Percentiles rank a stretch among this genome's conserved stretches.
These are phyloP conservation scores for Neurospora sp. DNA, from an alignment of 495 filamentous ascomycete genomes.

Conservation along the genomic window DNA sequence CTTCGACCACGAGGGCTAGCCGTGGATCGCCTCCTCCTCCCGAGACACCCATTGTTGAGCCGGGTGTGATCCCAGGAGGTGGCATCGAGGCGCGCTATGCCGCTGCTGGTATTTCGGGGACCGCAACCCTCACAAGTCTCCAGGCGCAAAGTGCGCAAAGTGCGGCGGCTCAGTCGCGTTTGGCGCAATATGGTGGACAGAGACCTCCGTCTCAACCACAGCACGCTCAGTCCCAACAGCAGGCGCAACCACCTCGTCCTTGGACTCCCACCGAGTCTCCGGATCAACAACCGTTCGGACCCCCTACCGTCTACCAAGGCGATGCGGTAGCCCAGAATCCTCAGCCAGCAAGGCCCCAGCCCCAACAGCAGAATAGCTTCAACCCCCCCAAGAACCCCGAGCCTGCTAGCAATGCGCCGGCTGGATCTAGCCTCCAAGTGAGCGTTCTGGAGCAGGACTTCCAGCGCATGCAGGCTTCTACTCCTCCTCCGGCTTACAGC, in stretches of 20 bases:
- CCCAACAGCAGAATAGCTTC: constrained; percentile 16
- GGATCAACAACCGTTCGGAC: constrained; percentile 79
- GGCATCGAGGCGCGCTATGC: constrained; percentile 86
- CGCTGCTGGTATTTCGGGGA: constrained; percentile 77
- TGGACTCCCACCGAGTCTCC: constrained; percentile 96
- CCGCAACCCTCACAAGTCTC: constrained; percentile 65
- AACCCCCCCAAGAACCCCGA: constrained; percentile 24
- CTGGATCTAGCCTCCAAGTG: constrained; percentile 27
- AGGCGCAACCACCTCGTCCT: constrained; percentile 51
- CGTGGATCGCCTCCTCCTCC: constrained; percentile 91
- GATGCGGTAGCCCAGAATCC: constrained; percentile 41
- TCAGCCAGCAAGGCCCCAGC: constrained; percentile 10
- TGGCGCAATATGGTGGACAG: constrained; percentile 56
- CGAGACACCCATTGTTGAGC: constrained; percentile 80
- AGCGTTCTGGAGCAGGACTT: constrained; percentile 79
- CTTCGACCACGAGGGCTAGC: constrained; percentile 82
- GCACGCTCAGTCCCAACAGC: constrained; percentile 2
- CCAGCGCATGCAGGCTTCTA: constrained; percentile 74
- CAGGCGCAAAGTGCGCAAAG: constrained; percentile 74
- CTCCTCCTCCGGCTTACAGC: constrained; percentile 87
- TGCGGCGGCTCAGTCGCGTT: constrained; percentile 66
- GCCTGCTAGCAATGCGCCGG: constrained; percentile 11
- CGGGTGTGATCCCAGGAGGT: constrained; percentile 55
- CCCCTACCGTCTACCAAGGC: constrained; percentile 89
- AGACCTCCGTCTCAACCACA: constrained; percentile 20